Evolutionary conservation across 2,329 filamentous ascomycete species (phyloP), one percentile per base, ranked within the genome.

Genomic region (Ciborinia camelliae): DNA sequence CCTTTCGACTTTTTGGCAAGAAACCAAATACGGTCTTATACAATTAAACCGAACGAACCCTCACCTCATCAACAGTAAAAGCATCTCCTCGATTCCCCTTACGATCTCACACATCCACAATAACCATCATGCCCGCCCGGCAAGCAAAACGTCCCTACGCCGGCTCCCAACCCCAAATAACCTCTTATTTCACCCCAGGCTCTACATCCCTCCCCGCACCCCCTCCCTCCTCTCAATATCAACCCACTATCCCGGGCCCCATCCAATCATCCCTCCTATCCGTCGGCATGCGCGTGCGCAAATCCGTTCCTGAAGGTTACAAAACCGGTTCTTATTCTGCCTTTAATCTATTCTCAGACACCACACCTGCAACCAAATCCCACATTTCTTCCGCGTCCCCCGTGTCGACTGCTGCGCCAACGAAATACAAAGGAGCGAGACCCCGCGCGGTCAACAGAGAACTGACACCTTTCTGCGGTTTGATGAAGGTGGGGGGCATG

Each of bases 281-380:
- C 72, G 94, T 98, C 69, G 94, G 94, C 72, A 97, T 97, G 92
- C 89, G 94, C 30, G 84, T 98, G 59, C 90, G 94, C 75, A 98
- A 98, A 79, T 90, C 90, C 14, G 90, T 98, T 9, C 90, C 92
- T 0, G 93, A 97, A 75, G 94, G 94, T 66, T 97, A 97, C 83
- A 96, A 96, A 80, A 96, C 91, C 1, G 84, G 84, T 4, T 72
- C 74, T 61, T 79, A 81, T 73, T 77, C 75, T 67, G 80, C 78
- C 69, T 86, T 85, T 73, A 78, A 81, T 54, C 77, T 86, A 28
- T 86, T 83, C 77, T 75, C 77, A 61, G 80, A 82, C 23, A 43
- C 10, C n/a, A 53, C 55, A 9, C 37, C 63, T 23, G 45, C 47
- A 7, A 45, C 43, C 15, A 60, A 50, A n/a, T 53, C 39, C 30